A percentile compares a stretch with the other conserved stretches of the same genome.
phyloP scores from a whole-genome alignment of 106 monocot species.

The Vanilla planifolia region DNA sequence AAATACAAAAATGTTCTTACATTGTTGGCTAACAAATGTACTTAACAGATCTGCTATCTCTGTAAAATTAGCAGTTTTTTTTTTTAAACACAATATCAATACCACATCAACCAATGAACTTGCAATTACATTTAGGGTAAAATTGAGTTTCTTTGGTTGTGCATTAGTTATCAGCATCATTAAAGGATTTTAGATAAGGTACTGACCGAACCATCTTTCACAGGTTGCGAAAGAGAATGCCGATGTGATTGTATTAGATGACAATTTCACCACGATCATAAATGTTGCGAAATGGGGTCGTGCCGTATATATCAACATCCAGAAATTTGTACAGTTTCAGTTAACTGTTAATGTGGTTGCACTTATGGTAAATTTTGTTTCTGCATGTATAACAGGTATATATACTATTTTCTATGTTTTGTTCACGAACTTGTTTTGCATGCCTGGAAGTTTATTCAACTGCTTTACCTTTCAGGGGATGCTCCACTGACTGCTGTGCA shows the following conservation, averaged over 20 bases:
- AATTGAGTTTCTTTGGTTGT: no score
- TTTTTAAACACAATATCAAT: no score
- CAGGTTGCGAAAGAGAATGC: constrained; percentile 73
- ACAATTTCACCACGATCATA: constrained; percentile 68
- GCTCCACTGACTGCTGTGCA: constrained; percentile 72
- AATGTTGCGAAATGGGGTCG: constrained; percentile 72
- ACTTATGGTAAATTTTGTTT: constrained; percentile 56
- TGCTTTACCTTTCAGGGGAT: constrained; percentile 22
- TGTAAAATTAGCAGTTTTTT: no score
- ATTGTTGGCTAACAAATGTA: no score
- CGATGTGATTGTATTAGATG: constrained; percentile 65
- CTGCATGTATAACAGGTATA: constrained; percentile 57
- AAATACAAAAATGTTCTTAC: no score
- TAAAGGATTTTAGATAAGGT: no score
- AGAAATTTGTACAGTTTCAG: constrained; percentile 78
- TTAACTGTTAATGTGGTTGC: constrained; percentile 69
- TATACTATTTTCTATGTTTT: not conserved
- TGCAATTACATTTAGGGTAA: no score
- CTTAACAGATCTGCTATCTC: no score
- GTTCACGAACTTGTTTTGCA: no score
- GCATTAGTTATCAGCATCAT: no score
- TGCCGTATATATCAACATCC: constrained; percentile 58
- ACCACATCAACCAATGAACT: no score
- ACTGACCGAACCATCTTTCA: no score
- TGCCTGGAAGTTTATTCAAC: not conserved